Percentiles rank a stretch among this genome's conserved stretches.
These are phyloP conservation scores for Fistulifera pelliculosa DNA, from an alignment of 108 stramenopile species.

Conservation along the genomic window DNA sequence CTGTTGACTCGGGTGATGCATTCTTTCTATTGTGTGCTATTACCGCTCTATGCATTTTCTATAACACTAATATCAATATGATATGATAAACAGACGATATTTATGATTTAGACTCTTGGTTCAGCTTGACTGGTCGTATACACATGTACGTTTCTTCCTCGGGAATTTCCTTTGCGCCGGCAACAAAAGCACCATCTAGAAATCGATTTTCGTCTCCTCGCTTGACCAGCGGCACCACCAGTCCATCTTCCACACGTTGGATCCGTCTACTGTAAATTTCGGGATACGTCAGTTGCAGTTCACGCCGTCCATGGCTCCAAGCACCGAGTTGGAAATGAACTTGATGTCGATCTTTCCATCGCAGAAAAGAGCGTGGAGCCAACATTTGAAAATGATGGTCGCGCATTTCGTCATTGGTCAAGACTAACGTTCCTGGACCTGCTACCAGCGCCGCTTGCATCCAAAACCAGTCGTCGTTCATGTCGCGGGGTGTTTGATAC, in stretches of 20 bases:
- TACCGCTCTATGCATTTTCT: too few relatives aligned
- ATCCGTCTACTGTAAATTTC: slow-evolving; percentile 68
- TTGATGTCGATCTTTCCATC: slow-evolving; percentile 97
- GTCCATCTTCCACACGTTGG: slow-evolving; percentile 51
- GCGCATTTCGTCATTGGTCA: slow-evolving; percentile 98
- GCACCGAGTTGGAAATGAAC: slow-evolving; percentile 68
- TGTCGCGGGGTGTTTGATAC: slow-evolving; percentile 58
- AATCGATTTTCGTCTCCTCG: slow-evolving; percentile 80
- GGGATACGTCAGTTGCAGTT: slow-evolving; percentile 44
- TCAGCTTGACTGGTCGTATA: slow-evolving; percentile 16
- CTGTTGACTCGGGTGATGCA: too few relatives aligned
- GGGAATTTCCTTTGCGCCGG: slow-evolving; percentile 53
- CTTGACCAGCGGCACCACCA: slow-evolving; percentile 71
- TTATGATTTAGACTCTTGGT: background rate
- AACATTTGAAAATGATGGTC: slow-evolving; percentile 98
- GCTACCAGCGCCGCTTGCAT: slow-evolving; percentile 81
- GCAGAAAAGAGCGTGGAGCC: slow-evolving; percentile 72
- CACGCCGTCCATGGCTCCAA: slow-evolving; percentile 11
- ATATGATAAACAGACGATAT: background rate
- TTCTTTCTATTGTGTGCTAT: too few relatives aligned
- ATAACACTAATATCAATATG: too few relatives aligned
- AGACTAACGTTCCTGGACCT: slow-evolving; percentile 49
- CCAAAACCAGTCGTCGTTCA: slow-evolving; percentile 99
- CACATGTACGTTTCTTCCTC: slow-evolving; percentile 71
- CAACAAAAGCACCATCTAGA: slow-evolving; percentile 71